phyloP scores from a whole-genome alignment of 2,329 filamentous ascomycete species.

The Dactylellina haptotyla region DNA sequence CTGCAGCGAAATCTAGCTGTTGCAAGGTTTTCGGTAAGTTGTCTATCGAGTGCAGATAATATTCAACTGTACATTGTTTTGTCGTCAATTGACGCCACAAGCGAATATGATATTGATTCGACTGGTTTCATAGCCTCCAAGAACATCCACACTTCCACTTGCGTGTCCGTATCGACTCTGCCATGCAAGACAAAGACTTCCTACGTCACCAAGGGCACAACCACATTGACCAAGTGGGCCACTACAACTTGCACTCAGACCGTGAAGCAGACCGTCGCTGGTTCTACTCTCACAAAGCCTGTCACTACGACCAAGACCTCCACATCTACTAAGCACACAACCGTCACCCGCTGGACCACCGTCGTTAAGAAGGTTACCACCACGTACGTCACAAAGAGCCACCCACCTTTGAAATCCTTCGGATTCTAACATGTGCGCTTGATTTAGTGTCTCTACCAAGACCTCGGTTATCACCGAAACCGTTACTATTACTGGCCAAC shows the following conservation, averaged over 20 bases:
- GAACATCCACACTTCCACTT: slow-evolving; percentile 1
- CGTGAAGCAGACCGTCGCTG: background rate
- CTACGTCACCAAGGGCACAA: slow-evolving; percentile 1
- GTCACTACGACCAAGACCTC: slow-evolving; percentile 7
- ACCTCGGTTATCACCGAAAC: background rate
- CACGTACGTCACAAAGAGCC: background rate
- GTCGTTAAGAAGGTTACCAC: background rate
- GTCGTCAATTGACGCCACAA: background rate
- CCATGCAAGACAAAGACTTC: slow-evolving; percentile 1
- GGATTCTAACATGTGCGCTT: background rate
- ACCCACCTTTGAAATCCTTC: background rate
- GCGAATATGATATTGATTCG: background rate
- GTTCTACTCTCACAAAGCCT: background rate
- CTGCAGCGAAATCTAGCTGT: slow-evolving; percentile 4
- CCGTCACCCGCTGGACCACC: background rate
- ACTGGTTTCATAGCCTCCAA: background rate
- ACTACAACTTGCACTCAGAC: slow-evolving; percentile 3
- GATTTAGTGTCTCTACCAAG: background rate
- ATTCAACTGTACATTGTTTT: background rate
- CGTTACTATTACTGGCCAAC: background rate
- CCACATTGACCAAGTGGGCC: background rate
- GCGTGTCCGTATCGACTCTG: background rate
- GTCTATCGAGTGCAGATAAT: too few species aligned
- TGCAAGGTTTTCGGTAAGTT: slow-evolving; percentile 7
- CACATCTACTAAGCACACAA: background rate